A percentile compares a stretch with the other conserved stretches of the same genome.
Evolutionary conservation across 106 monocot genomes (phyloP).

Genomic region (Hemerocallis citrina): DNA sequence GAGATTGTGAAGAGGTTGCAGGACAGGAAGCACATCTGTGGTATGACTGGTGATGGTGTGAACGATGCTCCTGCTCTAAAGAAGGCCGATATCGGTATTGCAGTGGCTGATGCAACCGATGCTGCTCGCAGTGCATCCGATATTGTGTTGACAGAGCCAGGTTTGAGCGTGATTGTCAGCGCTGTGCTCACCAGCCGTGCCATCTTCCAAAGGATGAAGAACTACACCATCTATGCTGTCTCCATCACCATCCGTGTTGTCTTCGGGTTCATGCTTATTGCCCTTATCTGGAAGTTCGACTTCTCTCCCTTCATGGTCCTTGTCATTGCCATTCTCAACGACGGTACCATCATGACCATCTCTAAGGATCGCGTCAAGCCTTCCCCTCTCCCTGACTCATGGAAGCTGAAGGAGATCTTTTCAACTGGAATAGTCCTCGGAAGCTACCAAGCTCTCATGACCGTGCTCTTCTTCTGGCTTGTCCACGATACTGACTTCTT

Average conservation of each 20-base stretch:
- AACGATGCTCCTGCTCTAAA: conserved; percentile 67
- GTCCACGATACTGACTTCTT: conserved; percentile 47
- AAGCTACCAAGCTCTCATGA: conserved; percentile 46
- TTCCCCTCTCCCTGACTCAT: conserved; percentile 57
- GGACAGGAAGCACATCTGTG: conserved; percentile 65
- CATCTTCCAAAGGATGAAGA: conserved; percentile 80
- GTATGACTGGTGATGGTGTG: conserved; percentile 69
- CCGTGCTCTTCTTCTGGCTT: conserved; percentile 55
- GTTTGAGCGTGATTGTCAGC: conserved; percentile 53
- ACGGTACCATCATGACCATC: conserved; percentile 80
- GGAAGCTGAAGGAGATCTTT: conserved; percentile 77
- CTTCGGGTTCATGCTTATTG: conserved; percentile 56
- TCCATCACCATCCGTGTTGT: conserved; percentile 72
- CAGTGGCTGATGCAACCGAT: conserved; percentile 59
- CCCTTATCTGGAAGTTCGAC: conserved; percentile 64
- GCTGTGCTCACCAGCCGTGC: conserved; percentile 59
- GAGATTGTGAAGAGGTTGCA: conserved; percentile 61
- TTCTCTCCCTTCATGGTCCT: conserved; percentile 81
- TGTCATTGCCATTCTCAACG: conserved; percentile 72
- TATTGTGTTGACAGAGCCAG: conserved; percentile 63
- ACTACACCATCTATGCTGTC: conserved; percentile 73
- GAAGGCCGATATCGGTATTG: conserved; percentile 71
- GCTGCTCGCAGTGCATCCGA: conserved; percentile 58
- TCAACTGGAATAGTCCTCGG: conserved; percentile 67
- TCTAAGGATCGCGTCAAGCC: conserved; percentile 70